Conservation (phyloP, 805 yeast species). For the Starmerella asiatica region DNA sequence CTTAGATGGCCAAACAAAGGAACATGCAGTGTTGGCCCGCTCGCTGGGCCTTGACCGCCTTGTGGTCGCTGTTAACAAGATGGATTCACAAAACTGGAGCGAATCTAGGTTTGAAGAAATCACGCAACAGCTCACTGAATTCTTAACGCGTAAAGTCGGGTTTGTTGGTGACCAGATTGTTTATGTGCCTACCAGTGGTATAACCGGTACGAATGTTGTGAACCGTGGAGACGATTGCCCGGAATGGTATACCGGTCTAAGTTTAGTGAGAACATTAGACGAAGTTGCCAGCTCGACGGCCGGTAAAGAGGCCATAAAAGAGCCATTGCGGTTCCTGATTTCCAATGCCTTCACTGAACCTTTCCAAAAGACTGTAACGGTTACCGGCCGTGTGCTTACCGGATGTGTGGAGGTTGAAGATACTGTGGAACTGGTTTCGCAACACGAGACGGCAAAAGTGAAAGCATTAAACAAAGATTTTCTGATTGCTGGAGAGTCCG, state of each 20-base stretch:
- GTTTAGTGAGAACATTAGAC: slow-evolving; percentile 30
- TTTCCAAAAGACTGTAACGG: slow-evolving; percentile 36
- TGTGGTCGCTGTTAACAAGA: slow-evolving; percentile 54
- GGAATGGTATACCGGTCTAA: slow-evolving; percentile 37
- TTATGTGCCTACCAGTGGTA: slow-evolving; percentile 59
- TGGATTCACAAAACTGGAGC: slow-evolving; percentile 52
- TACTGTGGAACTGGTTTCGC: slow-evolving; percentile 32
- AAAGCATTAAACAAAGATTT: slow-evolving; percentile 22
- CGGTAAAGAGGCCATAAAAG: slow-evolving; percentile 3
- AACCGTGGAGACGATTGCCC: slow-evolving; percentile 26
- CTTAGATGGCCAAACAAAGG: slow-evolving; percentile 63
- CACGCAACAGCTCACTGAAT: slow-evolving; percentile 35
- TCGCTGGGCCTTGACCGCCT: slow-evolving; percentile 50
- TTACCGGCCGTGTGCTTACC: slow-evolving; percentile 52
- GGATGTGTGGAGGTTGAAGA: slow-evolving; percentile 67
- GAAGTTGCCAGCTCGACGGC: slow-evolving; percentile 19
- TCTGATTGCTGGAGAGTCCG: slow-evolving; percentile 45
- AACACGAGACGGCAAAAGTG: slow-evolving; percentile 15
- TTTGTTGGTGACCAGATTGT: slow-evolving; percentile 31
- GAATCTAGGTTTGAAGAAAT: slow-evolving; percentile 41
- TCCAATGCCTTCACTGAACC: slow-evolving; percentile 46
- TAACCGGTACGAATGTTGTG: slow-evolving; percentile 52
- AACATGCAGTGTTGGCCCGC: slow-evolving; percentile 57
- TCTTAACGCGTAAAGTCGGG: slow-evolving; percentile 40
- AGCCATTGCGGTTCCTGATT: slow-evolving; percentile 42